Evolutionary conservation across 2,329 filamentous ascomycete species (phyloP).

Genomic region (Allantophomopsis lycopodina): DNA sequence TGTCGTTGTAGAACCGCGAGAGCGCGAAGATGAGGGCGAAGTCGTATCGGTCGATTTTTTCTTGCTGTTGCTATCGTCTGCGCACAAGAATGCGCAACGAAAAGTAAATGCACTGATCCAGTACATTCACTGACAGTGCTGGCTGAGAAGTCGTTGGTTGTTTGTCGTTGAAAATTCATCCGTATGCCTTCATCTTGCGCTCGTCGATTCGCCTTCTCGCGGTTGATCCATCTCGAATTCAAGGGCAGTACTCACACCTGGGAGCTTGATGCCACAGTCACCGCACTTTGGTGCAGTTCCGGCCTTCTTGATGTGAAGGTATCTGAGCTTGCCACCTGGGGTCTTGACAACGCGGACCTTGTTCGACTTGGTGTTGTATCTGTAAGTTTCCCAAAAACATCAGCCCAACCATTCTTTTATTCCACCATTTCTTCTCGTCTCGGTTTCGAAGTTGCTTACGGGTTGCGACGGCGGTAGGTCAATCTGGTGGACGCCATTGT

Average conservation of each 20-base stretch:
- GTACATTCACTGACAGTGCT: too few species aligned
- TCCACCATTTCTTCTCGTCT: not conserved
- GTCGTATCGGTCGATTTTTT: not conserved
- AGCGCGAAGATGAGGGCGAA: too few species aligned
- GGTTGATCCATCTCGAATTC: too few species aligned
- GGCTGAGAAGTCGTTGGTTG: too few species aligned
- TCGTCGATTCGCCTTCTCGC: too few species aligned
- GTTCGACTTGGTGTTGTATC: conserved; percentile 98
- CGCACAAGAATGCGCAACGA: not conserved
- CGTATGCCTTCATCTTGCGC: too few species aligned
- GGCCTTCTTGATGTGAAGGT: conserved; percentile 99
- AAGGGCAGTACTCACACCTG: conserved; percentile 64
- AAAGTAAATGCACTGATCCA: not conserved
- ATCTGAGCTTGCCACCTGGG: conserved; percentile 86
- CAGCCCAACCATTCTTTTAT: not conserved
- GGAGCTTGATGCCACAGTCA: conserved; percentile 96
- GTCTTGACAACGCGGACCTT: conserved; percentile 93
- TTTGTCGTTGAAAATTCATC: too few species aligned
- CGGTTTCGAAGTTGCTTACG: conserved; percentile 35
- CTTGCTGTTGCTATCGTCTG: not conserved
- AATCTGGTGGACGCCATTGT: conserved; percentile 38
- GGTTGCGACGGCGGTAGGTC: conserved; percentile 55
- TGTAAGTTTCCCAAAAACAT: conserved; percentile 21
- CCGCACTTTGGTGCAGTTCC: conserved; percentile 97
- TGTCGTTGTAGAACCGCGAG: too few species aligned